Evolutionary conservation across 768 basidiomycete species (phyloP), one percentile per base, ranked within the genome.

Genomic region (Xerocomellus chrysenteron): DNA sequence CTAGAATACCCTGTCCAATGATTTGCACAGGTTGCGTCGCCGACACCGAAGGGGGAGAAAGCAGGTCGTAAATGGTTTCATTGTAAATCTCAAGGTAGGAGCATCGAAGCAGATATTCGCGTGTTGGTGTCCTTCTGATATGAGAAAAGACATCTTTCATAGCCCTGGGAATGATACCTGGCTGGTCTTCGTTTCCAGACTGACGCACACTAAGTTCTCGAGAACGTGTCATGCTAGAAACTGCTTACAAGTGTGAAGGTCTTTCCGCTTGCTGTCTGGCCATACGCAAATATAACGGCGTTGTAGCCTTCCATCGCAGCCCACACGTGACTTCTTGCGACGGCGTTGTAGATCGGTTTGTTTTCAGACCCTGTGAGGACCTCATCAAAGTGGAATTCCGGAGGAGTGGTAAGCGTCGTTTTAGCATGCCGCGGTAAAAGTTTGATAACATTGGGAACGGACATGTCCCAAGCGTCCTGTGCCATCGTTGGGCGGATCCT

Each of bases 1-100:
- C 75, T 0, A 97, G 82, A 24, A 86, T 65, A 59, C 83, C 80
- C 16, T 82, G 82, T 50, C 93, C 87, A 58, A 91, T 84, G 13
- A 92, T 82, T 63, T 90, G 85, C 1, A 92, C 88, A 2, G 83
- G 84, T 50, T 84, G 84, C 0, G 75, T 69, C 16, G 74, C 68
- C n/a, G 76, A 73, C 13, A 77, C 72, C 2, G 79, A 76, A 6
- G 87, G 83, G 0, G 90, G 87, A 1, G 90, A 87, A 12, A 99
- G 84, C 2, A 99, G 76, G 64, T 96, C 93, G 61, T 90, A 82
- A 47, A 95, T 87, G 1, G 82, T 80, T 68, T 96, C 93, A 73
- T 98, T 99, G 78, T 98, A 99, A 46, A 99, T 94, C 68, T 98
- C 97, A 49, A 99, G 85, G 69, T 98, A 98, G 8, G 92, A 92